Base-by-base conservation (phyloP, 805 yeast genomes). In the Yamadazyma philogaea region DNA sequence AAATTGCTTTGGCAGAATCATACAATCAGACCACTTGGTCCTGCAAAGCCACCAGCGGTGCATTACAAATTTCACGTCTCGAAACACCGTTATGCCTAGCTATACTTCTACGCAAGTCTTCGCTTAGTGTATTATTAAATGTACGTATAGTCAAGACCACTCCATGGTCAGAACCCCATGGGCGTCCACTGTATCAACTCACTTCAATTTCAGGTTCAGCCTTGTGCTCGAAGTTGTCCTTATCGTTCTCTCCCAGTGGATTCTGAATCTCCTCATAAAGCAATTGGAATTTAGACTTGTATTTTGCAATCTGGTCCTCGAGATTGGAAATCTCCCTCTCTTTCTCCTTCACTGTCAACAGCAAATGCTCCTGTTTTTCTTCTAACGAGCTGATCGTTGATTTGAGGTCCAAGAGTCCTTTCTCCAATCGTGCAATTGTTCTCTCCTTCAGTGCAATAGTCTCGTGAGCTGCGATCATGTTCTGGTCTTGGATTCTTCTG, bases 401-500 rank as follows among this genome's bases (percentile, higher is more conserved):
- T 17, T 30, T 27, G 7, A n/a, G 12, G 12, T 17, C 15, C 7
- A 8, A 19, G 4, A 30, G 7, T 10, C 20, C 28, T 7, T 12
- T 14, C 7, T 37, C 24, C 27, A 37, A 30, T n/a, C 8, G 28
- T 17, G 21, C 15, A 8, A 34, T 34, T 21, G 8, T 21, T 7
- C 16, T 21, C 7, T 34, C 37, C 16, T 36, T 36, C 10, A 19
- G 18, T 11, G 20, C 18, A 12, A 33, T 32, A 4, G 26, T 19
- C n/a, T 40, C 36, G 6, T 34, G 31, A 11, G 30, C 44, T 22
- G 19, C 26, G 6, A 42, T 19, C 45, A 37, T 42, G 21, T 28
- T 36, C 11, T 30, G 28, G 17, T 42, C 45, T 16, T 37, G 45
- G 28, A 42, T 24, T 21, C 31, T 36, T 26, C 45, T 36, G 30